These are phyloP conservation scores for Ochetophila trinervis DNA, from an alignment of 306 rosid genomes.

Conservation along the genomic window DNA sequence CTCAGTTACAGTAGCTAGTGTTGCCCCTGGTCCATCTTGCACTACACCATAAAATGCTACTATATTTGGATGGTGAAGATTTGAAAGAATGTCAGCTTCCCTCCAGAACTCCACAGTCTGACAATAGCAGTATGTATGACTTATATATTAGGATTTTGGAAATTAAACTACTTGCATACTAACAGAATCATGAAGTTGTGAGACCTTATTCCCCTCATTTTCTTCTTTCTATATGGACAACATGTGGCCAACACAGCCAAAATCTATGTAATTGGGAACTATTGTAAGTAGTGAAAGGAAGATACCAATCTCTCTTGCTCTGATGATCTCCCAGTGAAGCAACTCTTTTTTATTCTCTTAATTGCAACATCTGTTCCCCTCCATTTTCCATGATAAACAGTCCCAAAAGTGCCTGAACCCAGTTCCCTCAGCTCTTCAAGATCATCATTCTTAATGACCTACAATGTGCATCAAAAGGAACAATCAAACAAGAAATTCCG, in stretches of 20 bases:
- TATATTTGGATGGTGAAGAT: conserved; percentile 93
- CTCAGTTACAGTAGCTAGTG: conserved; percentile 81
- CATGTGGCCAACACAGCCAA: neutral
- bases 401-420: conserved; percentile 86
- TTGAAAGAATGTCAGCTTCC: conserved; percentile 77
- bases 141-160: neutral
- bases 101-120: conserved; percentile 83
- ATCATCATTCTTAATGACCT: conserved; percentile 78
- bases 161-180: neutral
- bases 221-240: no score
- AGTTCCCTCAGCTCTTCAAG: conserved; percentile 79
- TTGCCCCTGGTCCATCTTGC: conserved; percentile 80
- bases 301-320: conserved; percentile 75
- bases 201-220: neutral
- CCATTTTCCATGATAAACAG: conserved; percentile 89
- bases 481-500: conserved; percentile 4
- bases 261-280: neutral
- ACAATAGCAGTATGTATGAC: neutral
- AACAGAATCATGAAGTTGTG: no score
- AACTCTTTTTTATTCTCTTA: conserved; percentile 72
- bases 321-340: conserved; percentile 69
- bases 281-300: conserved; percentile 1
- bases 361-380: conserved; percentile 85
- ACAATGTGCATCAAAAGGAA: conserved; percentile 17
- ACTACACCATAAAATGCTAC: conserved; percentile 68